These are phyloP conservation scores for Mortierella sp. DNA, from an alignment of 371 early-diverging fungal genomes.

Conservation along the genomic window DNA sequence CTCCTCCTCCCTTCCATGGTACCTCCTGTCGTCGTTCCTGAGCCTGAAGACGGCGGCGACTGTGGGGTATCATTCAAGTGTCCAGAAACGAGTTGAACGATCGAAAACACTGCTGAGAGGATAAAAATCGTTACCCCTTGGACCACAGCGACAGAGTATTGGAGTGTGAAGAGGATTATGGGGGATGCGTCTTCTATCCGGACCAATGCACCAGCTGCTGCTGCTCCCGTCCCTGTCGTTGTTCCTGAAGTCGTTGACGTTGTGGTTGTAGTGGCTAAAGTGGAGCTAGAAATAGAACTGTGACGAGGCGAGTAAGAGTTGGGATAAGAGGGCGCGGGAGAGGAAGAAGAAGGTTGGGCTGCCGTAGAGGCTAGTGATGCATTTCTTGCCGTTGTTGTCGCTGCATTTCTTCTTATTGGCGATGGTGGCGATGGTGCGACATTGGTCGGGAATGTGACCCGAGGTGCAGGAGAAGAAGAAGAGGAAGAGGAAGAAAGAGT, in stretches of 20 bases:
- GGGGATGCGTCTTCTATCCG: constrained; percentile 2
- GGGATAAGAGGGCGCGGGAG: neutral
- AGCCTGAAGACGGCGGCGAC: neutral
- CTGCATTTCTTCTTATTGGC: no score
- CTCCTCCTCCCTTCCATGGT: neutral
- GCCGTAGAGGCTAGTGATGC: neutral
- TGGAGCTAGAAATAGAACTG: neutral
- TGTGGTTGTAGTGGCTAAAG: neutral
- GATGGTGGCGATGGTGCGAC: no score
- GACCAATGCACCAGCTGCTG: neutral
- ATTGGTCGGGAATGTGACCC: neutral
- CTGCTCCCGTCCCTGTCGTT: neutral
- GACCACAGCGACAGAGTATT: constrained; percentile 23
- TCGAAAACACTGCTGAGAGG: constrained; percentile 18
- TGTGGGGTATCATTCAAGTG: neutral
- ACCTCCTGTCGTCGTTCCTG: neutral
- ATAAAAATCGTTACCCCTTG: constrained; percentile 19
- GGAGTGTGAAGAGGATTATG: constrained; percentile 1
- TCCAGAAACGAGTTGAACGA: neutral
- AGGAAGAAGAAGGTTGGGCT: neutral
- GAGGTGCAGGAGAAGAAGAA: neutral
- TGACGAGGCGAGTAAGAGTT: no score
- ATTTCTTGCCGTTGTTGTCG: neutral
- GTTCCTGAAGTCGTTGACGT: neutral
- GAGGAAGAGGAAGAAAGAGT: neutral